Evolutionary conservation across 306 rosid genomes (phyloP), one percentile per base, ranked within the genome.

Genomic region (Vachellia collinsii): DNA sequence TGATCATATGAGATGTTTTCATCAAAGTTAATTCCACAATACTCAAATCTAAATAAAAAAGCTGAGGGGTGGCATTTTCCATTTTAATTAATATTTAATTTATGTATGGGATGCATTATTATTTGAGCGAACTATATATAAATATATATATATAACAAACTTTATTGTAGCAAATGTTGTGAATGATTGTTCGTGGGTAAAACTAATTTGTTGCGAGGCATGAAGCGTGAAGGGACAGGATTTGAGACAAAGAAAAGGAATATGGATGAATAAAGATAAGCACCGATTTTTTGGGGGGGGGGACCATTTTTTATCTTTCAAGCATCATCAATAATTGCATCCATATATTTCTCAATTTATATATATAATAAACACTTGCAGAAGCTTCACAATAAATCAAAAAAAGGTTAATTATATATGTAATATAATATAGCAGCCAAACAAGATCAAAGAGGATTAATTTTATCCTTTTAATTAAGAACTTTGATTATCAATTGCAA

Each of bases 301-400:
- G 71, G 71, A 25, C 75, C 58, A 46, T 44, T 70, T 29, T 70
- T 46, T 23, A 46, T 44, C 41, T 70, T 70, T 70, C 63, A 54
- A 12, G 8, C 7, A 22, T 1, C 43, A 25, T 20, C 20, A 11
- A 42, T 9, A 11, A 20, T 43, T 42, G 37, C 14, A 20, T 20
- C 20, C 10, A 20, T 42, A 48, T 68, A 0, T 42, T 4, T 69
- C 11, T 20, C 20, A 17, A 19, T 56, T 1, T 56, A n/a, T 56
- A 56, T 56, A 20, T 20, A 54, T 8, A 8, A 54, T 6, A 17
- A 51, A 51, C 59, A 17, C 0, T 17, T 17, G 3, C 23, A 17
- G 22, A 51, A 51, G 19, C 8, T 19, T 51, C 59, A 51, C 19
- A 51, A 51, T 51, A 17, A 51, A 6, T 17, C 4, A 19, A 51